These are phyloP conservation scores for Dactylonectria estremocensis DNA, from an alignment of 2,329 filamentous ascomycete genomes.

Conservation along the genomic window DNA sequence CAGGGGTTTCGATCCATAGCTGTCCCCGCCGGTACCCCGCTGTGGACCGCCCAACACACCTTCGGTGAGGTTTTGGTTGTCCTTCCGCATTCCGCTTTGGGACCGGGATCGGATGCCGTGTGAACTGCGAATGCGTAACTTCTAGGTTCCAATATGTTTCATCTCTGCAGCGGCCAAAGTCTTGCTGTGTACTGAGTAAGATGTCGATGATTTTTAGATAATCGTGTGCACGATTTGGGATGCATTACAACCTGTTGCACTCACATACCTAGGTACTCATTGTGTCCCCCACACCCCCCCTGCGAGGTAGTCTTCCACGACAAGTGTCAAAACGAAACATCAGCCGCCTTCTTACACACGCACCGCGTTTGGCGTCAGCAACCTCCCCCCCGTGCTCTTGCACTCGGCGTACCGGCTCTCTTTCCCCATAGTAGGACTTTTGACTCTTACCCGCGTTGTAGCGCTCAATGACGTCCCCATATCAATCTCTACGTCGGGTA, in stretches of 20 bases:
- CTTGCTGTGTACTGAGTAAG: background rate
- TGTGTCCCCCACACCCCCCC: background rate
- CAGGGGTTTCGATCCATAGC: background rate
- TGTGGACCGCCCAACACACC: constrained; percentile 15
- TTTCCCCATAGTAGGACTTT: constrained; percentile 14
- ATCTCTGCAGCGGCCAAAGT: background rate
- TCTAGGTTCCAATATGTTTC: background rate
- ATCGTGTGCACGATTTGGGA: background rate
- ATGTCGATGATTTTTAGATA: background rate
- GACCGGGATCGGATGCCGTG: background rate
- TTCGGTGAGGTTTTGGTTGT: background rate
- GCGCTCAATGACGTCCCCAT: constrained; percentile 7
- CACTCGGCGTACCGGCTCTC: constrained; percentile 2
- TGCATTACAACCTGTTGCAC: no score
- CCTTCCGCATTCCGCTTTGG: background rate
- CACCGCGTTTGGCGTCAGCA: constrained; percentile 20
- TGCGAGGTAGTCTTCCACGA: background rate
- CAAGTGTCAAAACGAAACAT: background rate
- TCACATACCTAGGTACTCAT: background rate
- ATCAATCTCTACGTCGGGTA: constrained; percentile 20
- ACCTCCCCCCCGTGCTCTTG: constrained; percentile 5
- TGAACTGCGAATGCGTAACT: background rate
- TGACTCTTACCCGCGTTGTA: constrained; percentile 3
- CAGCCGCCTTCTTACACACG: constrained; percentile 5
- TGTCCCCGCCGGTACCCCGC: constrained; percentile 23